Percentiles rank a stretch among this genome's conserved stretches.
phyloP scores from a whole-genome alignment of 257 asterid species.

The Salvia miltiorrhiza region DNA sequence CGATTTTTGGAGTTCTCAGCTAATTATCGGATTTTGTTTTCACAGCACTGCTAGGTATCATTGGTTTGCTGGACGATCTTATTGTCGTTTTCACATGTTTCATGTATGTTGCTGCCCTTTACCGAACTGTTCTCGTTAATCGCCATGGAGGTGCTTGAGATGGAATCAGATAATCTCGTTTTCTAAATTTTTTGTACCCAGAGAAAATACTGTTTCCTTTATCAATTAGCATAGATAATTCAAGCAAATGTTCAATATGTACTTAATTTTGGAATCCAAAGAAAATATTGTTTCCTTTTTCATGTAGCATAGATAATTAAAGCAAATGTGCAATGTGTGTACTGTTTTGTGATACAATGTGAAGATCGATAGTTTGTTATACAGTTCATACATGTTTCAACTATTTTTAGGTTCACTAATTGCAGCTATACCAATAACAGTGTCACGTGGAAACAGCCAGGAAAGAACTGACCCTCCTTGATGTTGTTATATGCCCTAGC shows the following conservation, averaged over 20 bases:
- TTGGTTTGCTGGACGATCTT: conserved; percentile 83
- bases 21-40: conserved; percentile 10
- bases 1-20: neutral
- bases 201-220: neutral
- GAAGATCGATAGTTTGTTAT: neutral
- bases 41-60: conserved; percentile 61
- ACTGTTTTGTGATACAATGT: neutral
- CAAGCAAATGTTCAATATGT: neutral
- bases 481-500: too few species aligned
- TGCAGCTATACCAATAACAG: neutral
- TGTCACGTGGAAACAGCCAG: neutral
- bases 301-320: neutral
- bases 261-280: too few species aligned
- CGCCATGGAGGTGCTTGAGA: conserved; percentile 72
- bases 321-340: neutral
- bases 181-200: neutral
- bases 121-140: conserved; percentile 73
- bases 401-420: neutral
- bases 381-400: neutral
- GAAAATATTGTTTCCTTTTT: neutral
- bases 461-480: too few species aligned
- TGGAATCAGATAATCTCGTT: neutral
- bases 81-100: conserved; percentile 68
- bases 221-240: neutral
- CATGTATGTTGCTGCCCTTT: conserved; percentile 89